phyloP scores from a whole-genome alignment of 352 stramenopile species.

The Aphanomyces stellatus region DNA sequence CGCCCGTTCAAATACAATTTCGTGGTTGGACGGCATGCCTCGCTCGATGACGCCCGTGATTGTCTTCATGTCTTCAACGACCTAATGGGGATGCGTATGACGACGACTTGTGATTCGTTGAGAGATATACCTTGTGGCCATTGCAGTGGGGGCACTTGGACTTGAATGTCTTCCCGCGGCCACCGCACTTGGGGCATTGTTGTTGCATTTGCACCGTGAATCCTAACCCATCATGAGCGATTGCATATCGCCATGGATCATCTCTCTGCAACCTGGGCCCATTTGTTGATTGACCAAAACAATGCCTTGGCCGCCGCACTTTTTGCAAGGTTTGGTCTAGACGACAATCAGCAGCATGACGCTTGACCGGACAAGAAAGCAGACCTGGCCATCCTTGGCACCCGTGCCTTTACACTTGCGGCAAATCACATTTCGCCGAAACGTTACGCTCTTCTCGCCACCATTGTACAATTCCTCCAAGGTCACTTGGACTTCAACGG shows the following conservation, averaged over 20 bases:
- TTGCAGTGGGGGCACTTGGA: conserved; percentile 88
- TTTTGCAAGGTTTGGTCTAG: conserved; percentile 61
- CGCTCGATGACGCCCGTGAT: conserved; percentile 70
- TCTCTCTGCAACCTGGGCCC: conserved; percentile 30
- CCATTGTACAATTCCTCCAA: conserved; percentile 84
- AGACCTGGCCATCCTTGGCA: conserved; percentile 72
- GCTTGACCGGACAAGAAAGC: background rate
- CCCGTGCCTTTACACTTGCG: conserved; percentile 75
- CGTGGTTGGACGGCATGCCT: conserved; percentile 72
- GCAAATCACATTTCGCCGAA: conserved; percentile 71
- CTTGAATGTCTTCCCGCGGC: conserved; percentile 92
- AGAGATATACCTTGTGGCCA: conserved; percentile 43
- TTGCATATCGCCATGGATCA: no score
- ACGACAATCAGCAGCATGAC: background rate
- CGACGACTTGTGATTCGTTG: no score
- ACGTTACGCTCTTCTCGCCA: conserved; percentile 57
- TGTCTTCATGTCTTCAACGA: conserved; percentile 72
- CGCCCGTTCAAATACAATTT: conserved; percentile 82
- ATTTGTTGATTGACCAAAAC: conserved; percentile 77
- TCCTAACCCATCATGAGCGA: no score
- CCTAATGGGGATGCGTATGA: conserved; percentile 1
- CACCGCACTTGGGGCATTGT: conserved; percentile 67
- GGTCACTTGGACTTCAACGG: conserved; percentile 66
- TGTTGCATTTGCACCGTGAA: conserved; percentile 89
- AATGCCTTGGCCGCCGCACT: conserved; percentile 56